These are phyloP conservation scores for Diddensiella santjacobensis DNA, from an alignment of 805 yeast species.

Conservation along the genomic window DNA sequence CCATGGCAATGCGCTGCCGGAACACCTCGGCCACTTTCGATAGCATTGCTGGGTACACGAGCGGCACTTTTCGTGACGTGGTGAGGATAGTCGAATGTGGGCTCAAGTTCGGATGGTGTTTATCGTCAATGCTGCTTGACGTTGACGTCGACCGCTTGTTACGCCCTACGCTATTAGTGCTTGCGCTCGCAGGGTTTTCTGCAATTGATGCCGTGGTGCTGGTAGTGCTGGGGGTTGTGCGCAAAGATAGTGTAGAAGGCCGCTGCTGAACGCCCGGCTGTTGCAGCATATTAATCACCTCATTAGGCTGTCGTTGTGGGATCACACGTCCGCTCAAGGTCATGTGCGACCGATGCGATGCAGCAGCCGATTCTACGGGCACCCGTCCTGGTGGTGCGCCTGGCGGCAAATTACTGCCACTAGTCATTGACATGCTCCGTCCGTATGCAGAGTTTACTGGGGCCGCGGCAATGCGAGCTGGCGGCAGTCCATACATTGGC, in stretches of 20 bases:
- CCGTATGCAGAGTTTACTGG: background rate
- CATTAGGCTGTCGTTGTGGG: slow-evolving; percentile 21
- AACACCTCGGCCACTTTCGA: slow-evolving; percentile 81
- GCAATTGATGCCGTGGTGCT: background rate
- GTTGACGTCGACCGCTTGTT: slow-evolving; percentile 20
- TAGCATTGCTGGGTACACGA: slow-evolving; percentile 84
- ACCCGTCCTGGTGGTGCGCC: background rate
- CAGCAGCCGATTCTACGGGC: background rate
- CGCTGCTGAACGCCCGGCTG: background rate
- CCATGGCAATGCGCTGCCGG: slow-evolving; percentile 61
- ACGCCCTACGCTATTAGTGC: slow-evolving; percentile 4
- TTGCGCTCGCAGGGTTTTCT: background rate
- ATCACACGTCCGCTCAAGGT: slow-evolving; percentile 27
- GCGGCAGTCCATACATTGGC: slow-evolving; percentile 2
- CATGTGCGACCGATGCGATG: slow-evolving; percentile 13
- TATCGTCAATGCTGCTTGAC: slow-evolving; percentile 13
- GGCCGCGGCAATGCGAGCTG: background rate
- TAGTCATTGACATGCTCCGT: slow-evolving; percentile 19
- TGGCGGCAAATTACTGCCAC: background rate
- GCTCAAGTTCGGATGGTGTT: slow-evolving; percentile 7
- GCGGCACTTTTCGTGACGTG: slow-evolving; percentile 50
- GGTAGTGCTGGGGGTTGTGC: background rate
- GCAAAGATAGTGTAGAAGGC: background rate
- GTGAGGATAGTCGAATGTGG: slow-evolving; percentile 41
- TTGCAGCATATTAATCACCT: background rate